Percentiles rank a stretch among this genome's conserved stretches.
Conservation (phyloP, 345 rosid species). For the Kandelia obovata region DNA sequence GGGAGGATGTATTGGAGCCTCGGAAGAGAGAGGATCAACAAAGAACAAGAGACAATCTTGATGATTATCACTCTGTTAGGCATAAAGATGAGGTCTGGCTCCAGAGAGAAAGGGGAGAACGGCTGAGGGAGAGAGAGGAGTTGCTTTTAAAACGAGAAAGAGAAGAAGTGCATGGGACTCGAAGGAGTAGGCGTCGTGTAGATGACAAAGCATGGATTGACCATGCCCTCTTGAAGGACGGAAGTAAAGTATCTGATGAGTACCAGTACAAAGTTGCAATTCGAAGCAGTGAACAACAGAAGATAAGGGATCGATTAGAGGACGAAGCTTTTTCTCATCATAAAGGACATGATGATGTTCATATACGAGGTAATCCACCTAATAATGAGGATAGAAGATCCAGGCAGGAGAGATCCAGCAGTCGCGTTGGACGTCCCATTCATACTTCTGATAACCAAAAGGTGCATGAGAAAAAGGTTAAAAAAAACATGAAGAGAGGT, state of each 20-base stretch:
- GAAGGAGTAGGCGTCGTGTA: constrained; percentile 54
- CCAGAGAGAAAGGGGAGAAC: constrained; percentile 69
- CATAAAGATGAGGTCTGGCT: constrained; percentile 70
- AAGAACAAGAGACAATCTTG: constrained; percentile 66
- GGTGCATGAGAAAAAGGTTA: constrained; percentile 59
- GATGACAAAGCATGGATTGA: constrained; percentile 70
- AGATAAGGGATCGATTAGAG: constrained; percentile 61
- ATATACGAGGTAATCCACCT: constrained; percentile 50
- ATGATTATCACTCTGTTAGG: constrained; percentile 63
- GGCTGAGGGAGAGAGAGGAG: constrained; percentile 71
- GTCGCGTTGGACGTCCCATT: constrained; percentile 50
- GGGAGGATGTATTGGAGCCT: constrained; percentile 63
- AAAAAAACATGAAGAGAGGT: constrained; percentile 57
- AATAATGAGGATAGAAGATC: constrained; percentile 59
- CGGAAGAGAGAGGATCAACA: constrained; percentile 76
- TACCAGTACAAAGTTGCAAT: constrained; percentile 52
- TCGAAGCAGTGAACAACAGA: constrained; percentile 60
- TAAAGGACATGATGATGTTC: constrained; percentile 58
- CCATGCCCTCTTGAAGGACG: constrained; percentile 58
- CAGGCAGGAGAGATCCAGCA: constrained; percentile 61
- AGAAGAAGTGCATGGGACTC: constrained; percentile 56
- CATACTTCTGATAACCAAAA: constrained; percentile 56
- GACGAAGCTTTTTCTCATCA: constrained; percentile 58
- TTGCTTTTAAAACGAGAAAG: constrained; percentile 58
- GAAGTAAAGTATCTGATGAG: constrained; percentile 60